Conservation (phyloP, 768 basidiomycete species). For the Boletellus emodensis region DNA sequence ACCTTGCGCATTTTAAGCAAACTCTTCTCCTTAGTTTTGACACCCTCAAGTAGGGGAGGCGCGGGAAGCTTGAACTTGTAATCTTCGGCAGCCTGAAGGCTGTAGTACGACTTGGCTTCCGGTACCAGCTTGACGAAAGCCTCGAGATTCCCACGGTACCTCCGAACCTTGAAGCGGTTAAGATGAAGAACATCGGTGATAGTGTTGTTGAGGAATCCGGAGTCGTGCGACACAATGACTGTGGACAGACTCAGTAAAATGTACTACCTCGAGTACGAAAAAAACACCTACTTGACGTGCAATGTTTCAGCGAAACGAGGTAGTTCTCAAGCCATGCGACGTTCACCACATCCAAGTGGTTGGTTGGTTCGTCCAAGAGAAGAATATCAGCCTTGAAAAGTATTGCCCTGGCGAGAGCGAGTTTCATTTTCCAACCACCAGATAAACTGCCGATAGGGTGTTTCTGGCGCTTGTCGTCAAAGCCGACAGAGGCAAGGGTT, state of each 20-base stretch:
- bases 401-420: constrained; percentile 94
- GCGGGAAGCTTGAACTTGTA: constrained; percentile 98
- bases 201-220: constrained; percentile 94
- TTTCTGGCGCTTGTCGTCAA: constrained; percentile 81
- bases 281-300: constrained; percentile 76
- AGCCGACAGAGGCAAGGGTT: constrained; percentile 88
- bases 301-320: constrained; percentile 78
- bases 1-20: constrained; percentile 97
- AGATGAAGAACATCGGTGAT: constrained; percentile 97
- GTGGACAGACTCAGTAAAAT: constrained; percentile 2
- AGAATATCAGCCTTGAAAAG: constrained; percentile 98
- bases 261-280: neutral
- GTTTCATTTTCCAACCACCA: constrained; percentile 99
- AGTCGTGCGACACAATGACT: constrained; percentile 99
- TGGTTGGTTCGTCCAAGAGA: constrained; percentile 94
- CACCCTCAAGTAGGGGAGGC: constrained; percentile 96
- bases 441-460: constrained; percentile 86
- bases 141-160: constrained; percentile 95
- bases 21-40: constrained; percentile 99
- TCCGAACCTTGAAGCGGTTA: constrained; percentile 96
- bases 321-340: constrained; percentile 96
- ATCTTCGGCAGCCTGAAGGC: constrained; percentile 91
- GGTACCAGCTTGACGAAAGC: constrained; percentile 91
- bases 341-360: constrained; percentile 96
- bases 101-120: constrained; percentile 97